A percentile compares a stretch with the other conserved stretches of the same genome.
phyloP scores from a whole-genome alignment of 192 early-diverging fungal genomes.

The Obelidium mucronatum region DNA sequence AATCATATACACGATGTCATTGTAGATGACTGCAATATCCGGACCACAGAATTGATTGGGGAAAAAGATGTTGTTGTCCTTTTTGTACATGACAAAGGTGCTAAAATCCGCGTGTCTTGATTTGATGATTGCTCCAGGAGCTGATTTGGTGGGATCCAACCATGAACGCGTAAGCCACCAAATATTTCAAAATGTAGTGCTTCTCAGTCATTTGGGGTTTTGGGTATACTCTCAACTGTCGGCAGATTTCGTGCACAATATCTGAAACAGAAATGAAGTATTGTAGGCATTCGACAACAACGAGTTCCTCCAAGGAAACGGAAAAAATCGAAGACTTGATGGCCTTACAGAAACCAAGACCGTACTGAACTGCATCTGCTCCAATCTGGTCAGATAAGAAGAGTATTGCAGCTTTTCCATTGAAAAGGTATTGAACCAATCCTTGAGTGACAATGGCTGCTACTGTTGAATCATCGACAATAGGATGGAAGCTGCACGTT shows the following conservation, averaged over 20 bases:
- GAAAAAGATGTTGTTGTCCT: conserved; percentile 28
- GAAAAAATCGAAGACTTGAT: not conserved
- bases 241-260: conserved; percentile 14
- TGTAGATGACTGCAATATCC: conserved; percentile 43
- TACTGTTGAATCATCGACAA: conserved; percentile 15
- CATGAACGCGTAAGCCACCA: conserved; percentile 43
- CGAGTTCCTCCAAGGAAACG: conserved; percentile 33
- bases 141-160: conserved; percentile 2
- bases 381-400: not conserved
- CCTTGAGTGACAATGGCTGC: conserved; percentile 14
- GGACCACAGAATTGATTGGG: conserved; percentile 46
- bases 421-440: conserved; percentile 25
- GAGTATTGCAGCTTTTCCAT: conserved; percentile 20
- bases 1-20: conserved; percentile 36
- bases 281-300: conserved; percentile 40
- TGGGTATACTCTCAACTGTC: not conserved
- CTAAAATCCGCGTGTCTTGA: conserved; percentile 11
- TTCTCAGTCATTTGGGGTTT: conserved; percentile 45
- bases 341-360: conserved; percentile 30
- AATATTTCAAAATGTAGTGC: conserved; percentile 43
- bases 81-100: not conserved
- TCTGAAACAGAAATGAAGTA: conserved; percentile 39
- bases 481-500: conserved; percentile 6
- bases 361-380: conserved; percentile 32
- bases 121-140: not conserved